phyloP scores from a whole-genome alignment of 23 red algal genomes.

The Gracilariopsis chorda region DNA sequence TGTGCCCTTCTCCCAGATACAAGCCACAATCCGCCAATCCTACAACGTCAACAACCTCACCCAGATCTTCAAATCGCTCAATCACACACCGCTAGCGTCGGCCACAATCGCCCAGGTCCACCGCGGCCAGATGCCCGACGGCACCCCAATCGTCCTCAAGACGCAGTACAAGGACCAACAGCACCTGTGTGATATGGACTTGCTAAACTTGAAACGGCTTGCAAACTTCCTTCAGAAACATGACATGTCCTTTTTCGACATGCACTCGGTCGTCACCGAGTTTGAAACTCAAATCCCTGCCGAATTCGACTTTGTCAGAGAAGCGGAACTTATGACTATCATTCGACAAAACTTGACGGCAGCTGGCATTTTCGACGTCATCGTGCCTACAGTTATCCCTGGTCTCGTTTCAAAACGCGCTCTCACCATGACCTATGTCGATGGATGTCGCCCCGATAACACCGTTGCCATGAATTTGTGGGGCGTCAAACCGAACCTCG shows the following conservation, averaged over 20 bases:
- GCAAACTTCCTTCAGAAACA: constrained; percentile 80
- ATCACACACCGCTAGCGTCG: constrained; percentile 67
- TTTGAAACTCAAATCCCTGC: constrained; percentile 88
- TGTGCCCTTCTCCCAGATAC: constrained; percentile 69
- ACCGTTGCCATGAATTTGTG: constrained; percentile 39
- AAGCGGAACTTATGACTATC: constrained; percentile 86
- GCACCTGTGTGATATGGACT: constrained; percentile 77
- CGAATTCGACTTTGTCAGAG: constrained; percentile 95
- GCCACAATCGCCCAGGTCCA: constrained; percentile 98
- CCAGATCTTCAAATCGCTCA: constrained; percentile 70
- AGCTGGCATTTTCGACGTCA: constrained; percentile 69
- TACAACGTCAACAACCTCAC: constrained; percentile 64
- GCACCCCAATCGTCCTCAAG: constrained; percentile 79
- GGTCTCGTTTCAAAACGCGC: constrained; percentile 79
- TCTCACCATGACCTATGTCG: constrained; percentile 88
- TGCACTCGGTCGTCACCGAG: constrained; percentile 83
- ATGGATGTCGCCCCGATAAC: constrained; percentile 63
- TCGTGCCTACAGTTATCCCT: constrained; percentile 59
- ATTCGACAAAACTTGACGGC: constrained; percentile 67
- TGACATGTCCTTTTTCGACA: constrained; percentile 91
- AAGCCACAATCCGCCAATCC: constrained; percentile 39
- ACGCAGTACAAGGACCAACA: constrained; percentile 89
- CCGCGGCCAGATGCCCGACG: constrained; percentile 65
- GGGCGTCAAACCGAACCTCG: constrained; percentile 46
- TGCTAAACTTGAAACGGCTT: constrained; percentile 82